Percentiles rank a stretch among this genome's conserved stretches.
Evolutionary conservation across 257 asterid species (phyloP).

Genomic region (Fraxinus pennsylvanica): DNA sequence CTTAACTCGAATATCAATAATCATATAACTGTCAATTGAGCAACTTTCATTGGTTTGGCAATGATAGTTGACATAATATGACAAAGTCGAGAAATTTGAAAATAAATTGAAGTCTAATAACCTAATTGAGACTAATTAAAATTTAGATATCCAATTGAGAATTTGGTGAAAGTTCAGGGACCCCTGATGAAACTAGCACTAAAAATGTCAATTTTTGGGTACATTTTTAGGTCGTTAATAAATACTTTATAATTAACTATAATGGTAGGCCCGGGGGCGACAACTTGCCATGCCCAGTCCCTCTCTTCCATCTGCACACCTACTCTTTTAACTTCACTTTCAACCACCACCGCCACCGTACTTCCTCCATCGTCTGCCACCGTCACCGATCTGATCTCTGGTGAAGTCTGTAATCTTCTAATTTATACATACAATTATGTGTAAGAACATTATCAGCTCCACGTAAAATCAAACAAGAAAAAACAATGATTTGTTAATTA

Average conservation of each 20-base stretch:
- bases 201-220: too few species aligned
- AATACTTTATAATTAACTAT: too few species aligned
- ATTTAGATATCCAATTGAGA: not conserved
- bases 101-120: not conserved
- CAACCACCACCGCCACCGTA: constrained; percentile 32
- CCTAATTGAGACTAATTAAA: not conserved
- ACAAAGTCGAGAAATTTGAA: not conserved
- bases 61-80: not conserved
- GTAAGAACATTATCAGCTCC: not conserved
- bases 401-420: not conserved
- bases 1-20: too few species aligned
- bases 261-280: constrained; percentile 22
- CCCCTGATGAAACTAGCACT: not conserved
- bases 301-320: constrained; percentile 10
- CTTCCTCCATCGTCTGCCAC: constrained; percentile 33
- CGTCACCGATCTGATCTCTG: constrained; percentile 1
- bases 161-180: not conserved
- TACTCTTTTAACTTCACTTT: constrained; percentile 17
- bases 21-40: too few species aligned
- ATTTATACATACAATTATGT: not conserved
- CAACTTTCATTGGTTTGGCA: too few species aligned
- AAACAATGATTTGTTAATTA: constrained; percentile 13
- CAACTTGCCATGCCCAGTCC: not conserved
- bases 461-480: not conserved
- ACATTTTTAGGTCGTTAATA: too few species aligned